Percentiles rank a stretch among this genome's conserved stretches.
Conservation (phyloP, 768 basidiomycete genomes). For the Auricularia cornea region DNA sequence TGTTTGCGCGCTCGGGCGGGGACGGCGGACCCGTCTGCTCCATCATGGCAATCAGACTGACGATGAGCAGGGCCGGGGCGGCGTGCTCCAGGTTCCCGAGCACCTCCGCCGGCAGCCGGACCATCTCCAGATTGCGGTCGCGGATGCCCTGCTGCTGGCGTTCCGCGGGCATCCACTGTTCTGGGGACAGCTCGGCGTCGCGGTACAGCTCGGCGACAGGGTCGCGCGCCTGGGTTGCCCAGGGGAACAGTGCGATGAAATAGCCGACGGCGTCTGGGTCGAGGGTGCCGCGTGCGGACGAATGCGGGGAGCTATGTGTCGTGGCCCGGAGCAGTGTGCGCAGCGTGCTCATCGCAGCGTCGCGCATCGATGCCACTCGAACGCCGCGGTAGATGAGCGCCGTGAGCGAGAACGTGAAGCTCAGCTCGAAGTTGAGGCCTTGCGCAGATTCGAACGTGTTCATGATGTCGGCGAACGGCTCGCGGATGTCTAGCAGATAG, state of each 20-base stretch:
- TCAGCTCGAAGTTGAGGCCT: conserved; percentile 66
- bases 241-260: conserved; percentile 69
- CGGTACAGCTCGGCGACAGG: conserved; percentile 53
- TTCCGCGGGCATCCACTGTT: not conserved
- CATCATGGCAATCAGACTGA: not conserved
- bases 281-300: conserved; percentile 38
- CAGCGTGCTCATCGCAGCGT: conserved; percentile 52
- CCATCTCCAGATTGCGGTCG: not conserved
- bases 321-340: conserved; percentile 44
- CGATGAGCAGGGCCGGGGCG: not conserved
- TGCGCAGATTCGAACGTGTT: conserved; percentile 65
- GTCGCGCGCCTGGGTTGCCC: conserved; percentile 43
- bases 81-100: not conserved
- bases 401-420: conserved; percentile 76
- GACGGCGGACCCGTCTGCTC: not conserved
- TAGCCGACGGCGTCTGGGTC: conserved; percentile 61
- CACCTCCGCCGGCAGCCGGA: not conserved
- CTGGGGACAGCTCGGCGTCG: conserved; percentile 41
- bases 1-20: not conserved
- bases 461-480: conserved; percentile 56
- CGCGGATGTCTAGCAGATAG: conserved; percentile 57
- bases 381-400: conserved; percentile 82
- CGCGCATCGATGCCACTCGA: conserved; percentile 55
- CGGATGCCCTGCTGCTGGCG: not conserved
- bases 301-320: conserved; percentile 19